Conservation (phyloP, 2,329 filamentous ascomycete species). For the Aspergillus tubingensis region DNA sequence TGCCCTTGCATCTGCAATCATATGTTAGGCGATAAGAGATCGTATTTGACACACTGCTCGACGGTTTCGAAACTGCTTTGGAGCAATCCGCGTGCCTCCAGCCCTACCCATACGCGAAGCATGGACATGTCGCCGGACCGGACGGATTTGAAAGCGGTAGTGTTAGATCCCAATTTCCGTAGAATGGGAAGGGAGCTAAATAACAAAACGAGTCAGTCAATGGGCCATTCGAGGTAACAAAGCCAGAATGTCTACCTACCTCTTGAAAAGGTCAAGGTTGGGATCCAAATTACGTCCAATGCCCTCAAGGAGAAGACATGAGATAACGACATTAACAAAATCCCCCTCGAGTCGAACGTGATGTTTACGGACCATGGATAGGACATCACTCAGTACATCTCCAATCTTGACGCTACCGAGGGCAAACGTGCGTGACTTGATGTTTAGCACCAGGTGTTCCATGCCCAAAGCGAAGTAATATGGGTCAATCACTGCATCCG, state of each 20-base stretch:
- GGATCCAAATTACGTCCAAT: conserved; percentile 88
- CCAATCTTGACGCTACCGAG: conserved; percentile 95
- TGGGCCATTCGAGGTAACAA: background rate
- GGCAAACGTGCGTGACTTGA: conserved; percentile 88
- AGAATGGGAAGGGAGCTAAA: conserved; percentile 85
- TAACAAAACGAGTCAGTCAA: background rate
- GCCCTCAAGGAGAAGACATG: conserved; percentile 88
- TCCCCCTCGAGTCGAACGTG: conserved; percentile 95
- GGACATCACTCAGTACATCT: conserved; percentile 86
- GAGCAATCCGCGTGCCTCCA: conserved; percentile 85
- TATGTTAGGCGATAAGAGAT: conserved; percentile 83
- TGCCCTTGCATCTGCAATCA: conserved; percentile 40
- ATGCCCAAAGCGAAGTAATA: conserved; percentile 94
- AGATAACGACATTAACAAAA: conserved; percentile 97
- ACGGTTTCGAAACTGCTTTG: conserved; percentile 89
- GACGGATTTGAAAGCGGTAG: conserved; percentile 58
- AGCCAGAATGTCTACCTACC: conserved; percentile 46
- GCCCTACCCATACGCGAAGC: conserved; percentile 85
- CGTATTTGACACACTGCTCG: conserved; percentile 87
- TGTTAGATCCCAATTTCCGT: conserved; percentile 74
- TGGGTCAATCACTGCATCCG: conserved; percentile 81
- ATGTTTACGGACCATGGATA: conserved; percentile 87
- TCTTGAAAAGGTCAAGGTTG: conserved; percentile 79
- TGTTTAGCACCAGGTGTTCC: conserved; percentile 89
- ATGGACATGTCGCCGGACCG: conserved; percentile 77